phyloP scores from a whole-genome alignment of 1,284 basidiomycete species.

The Xanthoconium separans region DNA sequence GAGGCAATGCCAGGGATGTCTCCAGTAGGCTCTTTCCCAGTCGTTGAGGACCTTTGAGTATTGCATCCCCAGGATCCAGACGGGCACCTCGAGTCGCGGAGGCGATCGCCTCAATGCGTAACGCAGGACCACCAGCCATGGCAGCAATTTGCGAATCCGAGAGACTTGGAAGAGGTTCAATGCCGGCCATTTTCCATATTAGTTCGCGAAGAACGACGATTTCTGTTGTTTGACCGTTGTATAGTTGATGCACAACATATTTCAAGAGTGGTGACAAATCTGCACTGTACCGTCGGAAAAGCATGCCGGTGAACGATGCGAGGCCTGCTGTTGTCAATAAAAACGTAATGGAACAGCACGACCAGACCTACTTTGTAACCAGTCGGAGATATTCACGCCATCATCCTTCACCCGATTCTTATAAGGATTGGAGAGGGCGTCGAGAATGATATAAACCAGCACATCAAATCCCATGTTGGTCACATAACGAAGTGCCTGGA shows the following conservation, averaged over 20 bases:
- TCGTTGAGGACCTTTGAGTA: slow-evolving; percentile 62
- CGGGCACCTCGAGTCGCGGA: slow-evolving; percentile 69
- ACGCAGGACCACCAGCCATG: slow-evolving; percentile 85
- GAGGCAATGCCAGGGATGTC: slow-evolving; percentile 71
- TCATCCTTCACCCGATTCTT: slow-evolving; percentile 90
- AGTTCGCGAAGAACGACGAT: slow-evolving; percentile 90
- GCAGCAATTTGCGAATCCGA: slow-evolving; percentile 87
- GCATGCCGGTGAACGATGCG: slow-evolving; percentile 89
- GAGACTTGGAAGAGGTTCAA: slow-evolving; percentile 86
- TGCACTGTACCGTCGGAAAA: slow-evolving; percentile 85
- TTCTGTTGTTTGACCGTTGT: slow-evolving; percentile 82
- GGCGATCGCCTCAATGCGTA: slow-evolving; percentile 85
- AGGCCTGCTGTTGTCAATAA: slow-evolving; percentile 54
- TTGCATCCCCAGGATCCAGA: slow-evolving; percentile 60
- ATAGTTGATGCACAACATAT: slow-evolving; percentile 90
- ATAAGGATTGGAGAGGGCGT: slow-evolving; percentile 83
- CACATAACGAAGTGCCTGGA: slow-evolving; percentile 88
- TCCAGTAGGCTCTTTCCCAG: slow-evolving; percentile 73
- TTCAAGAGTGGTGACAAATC: slow-evolving; percentile 84
- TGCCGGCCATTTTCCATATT: slow-evolving; percentile 94
- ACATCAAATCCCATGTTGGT: slow-evolving; percentile 95
- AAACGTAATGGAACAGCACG: slow-evolving; percentile 1
- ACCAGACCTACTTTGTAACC: slow-evolving; percentile 82
- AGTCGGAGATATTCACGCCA: slow-evolving; percentile 88
- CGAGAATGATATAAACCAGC: slow-evolving; percentile 85